Evolutionary conservation across 2,329 filamentous ascomycete species (phyloP).

Genomic region (Exophiala viscosa): DNA sequence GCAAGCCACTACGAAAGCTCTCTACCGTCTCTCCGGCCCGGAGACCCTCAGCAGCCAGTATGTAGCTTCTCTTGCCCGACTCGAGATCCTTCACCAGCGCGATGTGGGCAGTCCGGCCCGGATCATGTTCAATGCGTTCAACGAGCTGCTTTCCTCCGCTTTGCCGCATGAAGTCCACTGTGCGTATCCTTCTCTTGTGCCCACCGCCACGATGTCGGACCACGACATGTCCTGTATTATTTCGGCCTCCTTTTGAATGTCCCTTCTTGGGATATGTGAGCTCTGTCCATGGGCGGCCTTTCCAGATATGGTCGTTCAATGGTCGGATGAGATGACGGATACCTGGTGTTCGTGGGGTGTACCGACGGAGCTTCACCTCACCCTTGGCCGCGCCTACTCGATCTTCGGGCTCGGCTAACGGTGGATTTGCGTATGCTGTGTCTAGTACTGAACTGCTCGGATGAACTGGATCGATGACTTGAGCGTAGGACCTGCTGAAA

Average conservation of each 20-base stretch:
- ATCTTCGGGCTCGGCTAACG: conserved; percentile 15
- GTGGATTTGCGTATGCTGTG: conserved; percentile 5
- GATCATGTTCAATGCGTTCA: conserved; percentile 94
- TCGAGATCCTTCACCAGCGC: conserved; percentile 74
- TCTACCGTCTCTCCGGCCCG: conserved; percentile 85
- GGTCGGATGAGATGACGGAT: conserved; percentile 85
- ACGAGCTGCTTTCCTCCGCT: conserved; percentile 79
- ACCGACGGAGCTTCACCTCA: conserved; percentile 65
- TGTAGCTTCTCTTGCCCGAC: conserved; percentile 77
- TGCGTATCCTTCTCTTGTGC: conserved; percentile 84
- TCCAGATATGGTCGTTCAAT: conserved; percentile 96
- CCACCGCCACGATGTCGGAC: conserved; percentile 91
- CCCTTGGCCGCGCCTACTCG: conserved; percentile 31
- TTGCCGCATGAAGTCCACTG: conserved; percentile 79
- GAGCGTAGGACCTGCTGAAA: conserved; percentile 23
- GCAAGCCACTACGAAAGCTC: conserved; percentile 87
- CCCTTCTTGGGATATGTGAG: conserved; percentile 92
- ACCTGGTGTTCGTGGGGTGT: conserved; percentile 91
- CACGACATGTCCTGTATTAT: conserved; percentile 79
- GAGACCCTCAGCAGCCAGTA: conserved; percentile 92
- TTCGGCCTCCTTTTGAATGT: conserved; percentile 86
- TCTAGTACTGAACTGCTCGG: conserved; percentile 49
- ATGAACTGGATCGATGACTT: conserved; percentile 41
- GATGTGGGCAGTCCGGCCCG: conserved; percentile 87
- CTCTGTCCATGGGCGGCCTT: conserved; percentile 75